Evolutionary conservation across 179 eudicot species (phyloP).

Genomic region (Corrigiola litoralis): DNA sequence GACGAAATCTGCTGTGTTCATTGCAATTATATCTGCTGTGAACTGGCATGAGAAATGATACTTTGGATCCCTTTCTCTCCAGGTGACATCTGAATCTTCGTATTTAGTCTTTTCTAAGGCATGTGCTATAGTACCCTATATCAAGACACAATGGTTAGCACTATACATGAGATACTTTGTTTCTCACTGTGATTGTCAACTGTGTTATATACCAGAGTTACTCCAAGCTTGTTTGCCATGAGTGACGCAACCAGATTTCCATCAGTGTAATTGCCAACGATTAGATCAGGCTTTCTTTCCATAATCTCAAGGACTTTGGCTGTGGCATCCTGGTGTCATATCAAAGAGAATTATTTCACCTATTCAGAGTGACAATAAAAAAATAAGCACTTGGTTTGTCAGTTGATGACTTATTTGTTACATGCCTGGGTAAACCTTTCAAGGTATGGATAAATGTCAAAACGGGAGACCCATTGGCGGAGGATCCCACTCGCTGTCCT

Average conservation of each 20-base stretch:
- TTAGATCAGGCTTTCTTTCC: slow-evolving; percentile 50
- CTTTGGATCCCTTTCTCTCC: slow-evolving; percentile 46
- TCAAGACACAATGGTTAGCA: slow-evolving; percentile 6
- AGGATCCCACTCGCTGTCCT: slow-evolving; percentile 42
- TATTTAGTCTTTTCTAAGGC: slow-evolving; percentile 59
- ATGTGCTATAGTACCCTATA: slow-evolving; percentile 51
- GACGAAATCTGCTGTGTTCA: slow-evolving; percentile 53
- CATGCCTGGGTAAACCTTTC: slow-evolving; percentile 49
- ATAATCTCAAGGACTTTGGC: slow-evolving; percentile 35
- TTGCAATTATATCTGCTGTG: slow-evolving; percentile 52
- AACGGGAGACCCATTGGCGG: slow-evolving; percentile 51
- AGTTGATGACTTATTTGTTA: slow-evolving; percentile 3
- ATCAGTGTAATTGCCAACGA: slow-evolving; percentile 53
- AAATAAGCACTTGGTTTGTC: neutral
- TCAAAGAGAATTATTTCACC: slow-evolving; percentile 9
- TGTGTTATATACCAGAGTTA: slow-evolving; percentile 31
- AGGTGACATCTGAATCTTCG: slow-evolving; percentile 50
- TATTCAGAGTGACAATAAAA: neutral
- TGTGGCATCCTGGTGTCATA: slow-evolving; percentile 44
- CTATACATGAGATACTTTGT: neutral
- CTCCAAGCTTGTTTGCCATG: slow-evolving; percentile 49
- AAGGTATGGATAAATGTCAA: slow-evolving; percentile 52
- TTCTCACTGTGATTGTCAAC: neutral
- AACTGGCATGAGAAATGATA: slow-evolving; percentile 59
- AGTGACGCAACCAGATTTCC: slow-evolving; percentile 55